Conservation (phyloP, 768 basidiomycete genomes). For the Leccinum uliginosum region DNA sequence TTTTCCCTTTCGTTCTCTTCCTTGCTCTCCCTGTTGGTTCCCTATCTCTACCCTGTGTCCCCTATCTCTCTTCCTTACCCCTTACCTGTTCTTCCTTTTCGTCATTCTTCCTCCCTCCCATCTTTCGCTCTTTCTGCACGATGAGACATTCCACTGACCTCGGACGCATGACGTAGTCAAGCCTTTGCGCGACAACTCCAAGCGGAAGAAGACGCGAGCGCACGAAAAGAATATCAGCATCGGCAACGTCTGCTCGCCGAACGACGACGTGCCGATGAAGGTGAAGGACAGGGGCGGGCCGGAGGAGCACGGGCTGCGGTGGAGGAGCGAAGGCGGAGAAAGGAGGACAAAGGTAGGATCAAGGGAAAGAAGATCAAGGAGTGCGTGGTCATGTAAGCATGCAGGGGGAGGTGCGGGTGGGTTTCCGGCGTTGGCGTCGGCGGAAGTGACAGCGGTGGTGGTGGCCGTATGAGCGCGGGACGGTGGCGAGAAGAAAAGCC, state of each 20-base stretch:
- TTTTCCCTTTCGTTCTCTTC: too few species aligned
- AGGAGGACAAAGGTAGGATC: not conserved
- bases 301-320: not conserved
- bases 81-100: not conserved
- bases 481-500: not conserved
- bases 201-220: constrained; percentile 67
- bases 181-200: constrained; percentile 76
- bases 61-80: not conserved
- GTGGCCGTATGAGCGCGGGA: not conserved
- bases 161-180: constrained; percentile 38
- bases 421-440: not conserved
- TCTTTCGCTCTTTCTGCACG: not conserved
- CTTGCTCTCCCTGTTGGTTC: not conserved
- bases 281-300: not conserved
- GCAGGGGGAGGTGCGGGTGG: too few species aligned
- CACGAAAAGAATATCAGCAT: constrained; percentile 31
- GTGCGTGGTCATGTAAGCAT: not conserved
- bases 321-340: not conserved
- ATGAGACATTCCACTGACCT: not conserved
- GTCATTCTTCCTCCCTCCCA: not conserved
- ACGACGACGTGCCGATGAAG: not conserved
- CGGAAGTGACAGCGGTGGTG: not conserved
- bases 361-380: not conserved
- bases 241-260: not conserved
- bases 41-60: not conserved